Base-by-base conservation (phyloP, 768 basidiomycete genomes). In the Cystobasidium onofrii region DNA sequence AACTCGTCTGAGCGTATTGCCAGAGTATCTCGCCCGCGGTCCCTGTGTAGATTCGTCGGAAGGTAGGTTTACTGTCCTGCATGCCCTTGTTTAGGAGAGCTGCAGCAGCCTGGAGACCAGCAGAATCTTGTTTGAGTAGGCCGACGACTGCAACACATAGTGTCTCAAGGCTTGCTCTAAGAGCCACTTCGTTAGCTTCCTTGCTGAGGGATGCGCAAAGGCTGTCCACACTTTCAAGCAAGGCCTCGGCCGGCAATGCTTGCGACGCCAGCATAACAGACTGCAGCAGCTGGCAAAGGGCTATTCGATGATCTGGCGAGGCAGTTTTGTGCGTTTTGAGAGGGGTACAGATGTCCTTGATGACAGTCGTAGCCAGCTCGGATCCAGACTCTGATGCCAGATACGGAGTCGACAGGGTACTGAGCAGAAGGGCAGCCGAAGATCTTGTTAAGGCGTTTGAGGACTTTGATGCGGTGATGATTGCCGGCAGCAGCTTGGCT, bases 321-420 rank as follows among this genome's bases (percentile, higher is more conserved):
- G 88, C 83, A 0, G 92, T 90, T 83, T 96, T 99, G 25, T 91
- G 90, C 0, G 88, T 81, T 77, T 89, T 88, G 0, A 92, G 90
- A 0, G 92, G 84, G n/a, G 83, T 82, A 12, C 92, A 82, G 3
- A 92, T 80, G 75, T 95, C 91, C 10, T 83, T 83, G 1, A 88
- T 84, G 13, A 87, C 84, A 75, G 6, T 83, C 82, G 12, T 84
- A 77, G 27, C 85, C 83, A 3, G 75, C 12, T 20, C 65, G 55
- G 34, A 82, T 82, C 15, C 83, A 75, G 9, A 76, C 77, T 10
- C 76, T 55, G 43, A 77, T 36, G 44, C 10, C 18, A 46, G 31
- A n/a, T 34, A 75, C 1, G 76, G 62, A 13, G 67, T 27, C 39
- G 74, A 73, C 46, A 83, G 77, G 0, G 77, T 75, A 1, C 33